These are phyloP conservation scores for Mucor saturninus DNA, from an alignment of 371 early-diverging fungal genomes.

Conservation along the genomic window DNA sequence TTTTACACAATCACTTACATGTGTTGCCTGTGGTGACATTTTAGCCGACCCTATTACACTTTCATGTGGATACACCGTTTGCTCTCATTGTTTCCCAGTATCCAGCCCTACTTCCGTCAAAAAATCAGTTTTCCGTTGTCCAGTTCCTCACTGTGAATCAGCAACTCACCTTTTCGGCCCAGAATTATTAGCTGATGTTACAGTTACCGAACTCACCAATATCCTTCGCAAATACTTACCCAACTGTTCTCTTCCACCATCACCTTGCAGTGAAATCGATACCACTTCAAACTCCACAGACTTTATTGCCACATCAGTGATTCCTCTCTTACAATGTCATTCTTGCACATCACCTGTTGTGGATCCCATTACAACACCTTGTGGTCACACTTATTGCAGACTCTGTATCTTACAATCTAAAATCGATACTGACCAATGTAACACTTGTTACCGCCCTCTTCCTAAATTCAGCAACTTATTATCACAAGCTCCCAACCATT, in stretches of 20 bases:
- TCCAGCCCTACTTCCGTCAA: slow-evolving; percentile 15
- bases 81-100: slow-evolving; percentile 27
- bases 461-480: slow-evolving; percentile 27
- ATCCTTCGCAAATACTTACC: slow-evolving; percentile 8
- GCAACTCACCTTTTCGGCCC: slow-evolving; percentile 35
- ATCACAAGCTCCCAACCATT: slow-evolving; percentile 21
- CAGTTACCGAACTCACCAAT: slow-evolving; percentile 16
- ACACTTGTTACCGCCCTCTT: slow-evolving; percentile 26
- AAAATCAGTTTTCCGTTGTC: slow-evolving; percentile 30
- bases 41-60: slow-evolving; percentile 33
- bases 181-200: slow-evolving; percentile 18
- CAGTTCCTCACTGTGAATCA: slow-evolving; percentile 28
- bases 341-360: slow-evolving; percentile 10
- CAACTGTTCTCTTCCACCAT: slow-evolving; percentile 10
- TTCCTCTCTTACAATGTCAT: slow-evolving; percentile 9
- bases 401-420: slow-evolving; percentile 27
- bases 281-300: neutral
- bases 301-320: neutral
- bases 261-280: slow-evolving; percentile 7
- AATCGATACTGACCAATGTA: slow-evolving; percentile 16
- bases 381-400: slow-evolving; percentile 37
- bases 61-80: slow-evolving; percentile 35
- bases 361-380: slow-evolving; percentile 29
- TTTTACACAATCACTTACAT: slow-evolving; percentile 27
- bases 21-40: slow-evolving; percentile 27